phyloP scores from a whole-genome alignment of 371 early-diverging fungal species.

The Blastocladiella emersonii region DNA sequence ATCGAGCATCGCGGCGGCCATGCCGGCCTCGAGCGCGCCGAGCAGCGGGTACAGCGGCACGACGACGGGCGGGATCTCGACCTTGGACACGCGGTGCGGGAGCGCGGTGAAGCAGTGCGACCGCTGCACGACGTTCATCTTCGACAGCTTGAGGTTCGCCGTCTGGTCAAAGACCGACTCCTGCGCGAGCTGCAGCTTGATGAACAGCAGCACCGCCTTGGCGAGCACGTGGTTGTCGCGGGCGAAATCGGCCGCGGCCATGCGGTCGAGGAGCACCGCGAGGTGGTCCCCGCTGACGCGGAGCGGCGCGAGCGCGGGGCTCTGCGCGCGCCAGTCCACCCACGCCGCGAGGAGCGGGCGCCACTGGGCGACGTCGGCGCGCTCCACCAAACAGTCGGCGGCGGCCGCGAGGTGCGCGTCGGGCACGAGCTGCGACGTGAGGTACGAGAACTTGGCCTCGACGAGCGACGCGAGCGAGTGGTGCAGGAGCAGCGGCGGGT shows the following conservation, averaged over 20 bases:
- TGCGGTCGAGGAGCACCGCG: constrained; percentile 15
- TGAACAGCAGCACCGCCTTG: not conserved
- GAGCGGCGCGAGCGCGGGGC: constrained; percentile 11
- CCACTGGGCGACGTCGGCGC: constrained; percentile 37
- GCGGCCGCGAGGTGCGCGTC: constrained; percentile 32
- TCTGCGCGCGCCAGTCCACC: constrained; percentile 12
- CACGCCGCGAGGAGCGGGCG: constrained; percentile 14
- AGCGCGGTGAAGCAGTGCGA: not conserved
- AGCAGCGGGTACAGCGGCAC: not conserved
- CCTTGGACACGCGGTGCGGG: not conserved
- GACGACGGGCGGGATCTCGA: not conserved
- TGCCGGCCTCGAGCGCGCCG: not conserved
- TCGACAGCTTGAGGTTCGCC: not conserved
- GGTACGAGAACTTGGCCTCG: not conserved
- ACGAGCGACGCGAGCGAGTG: not conserved
- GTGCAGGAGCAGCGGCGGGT: not conserved
- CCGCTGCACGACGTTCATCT: not conserved
- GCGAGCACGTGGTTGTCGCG: constrained; percentile 19
- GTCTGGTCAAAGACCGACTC: not conserved
- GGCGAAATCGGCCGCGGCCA: too few species aligned
- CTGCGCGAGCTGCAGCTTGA: not conserved
- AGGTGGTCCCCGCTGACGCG: constrained; percentile 12
- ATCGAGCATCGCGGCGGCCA: not conserved
- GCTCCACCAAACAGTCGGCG: constrained; percentile 34
- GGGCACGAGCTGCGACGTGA: constrained; percentile 46